These are phyloP conservation scores for Hirsutella minnesotensis DNA, from an alignment of 2,329 filamentous ascomycete species.

Conservation along the genomic window DNA sequence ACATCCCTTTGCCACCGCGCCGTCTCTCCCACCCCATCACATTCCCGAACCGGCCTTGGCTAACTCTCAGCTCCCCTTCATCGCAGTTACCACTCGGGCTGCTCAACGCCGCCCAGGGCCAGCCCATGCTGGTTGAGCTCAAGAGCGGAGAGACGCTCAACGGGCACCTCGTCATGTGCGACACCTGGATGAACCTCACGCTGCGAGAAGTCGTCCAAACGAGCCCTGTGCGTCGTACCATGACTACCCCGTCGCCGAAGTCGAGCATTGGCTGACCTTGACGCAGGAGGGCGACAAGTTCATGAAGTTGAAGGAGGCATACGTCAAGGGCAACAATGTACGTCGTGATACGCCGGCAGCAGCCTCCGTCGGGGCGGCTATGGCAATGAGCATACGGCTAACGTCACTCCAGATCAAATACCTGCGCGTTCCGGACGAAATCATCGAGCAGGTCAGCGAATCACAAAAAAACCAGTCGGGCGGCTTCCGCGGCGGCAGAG, in stretches of 20 bases:
- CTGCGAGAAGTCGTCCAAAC: slow-evolving; percentile 96
- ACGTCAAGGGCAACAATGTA: slow-evolving; percentile 96
- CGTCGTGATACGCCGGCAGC: too few relatives aligned
- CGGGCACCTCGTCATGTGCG: slow-evolving; percentile 89
- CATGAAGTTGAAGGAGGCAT: slow-evolving; percentile 81
- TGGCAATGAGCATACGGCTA: not conserved
- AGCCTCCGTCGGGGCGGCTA: not conserved
- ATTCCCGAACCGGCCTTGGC: slow-evolving; percentile 4
- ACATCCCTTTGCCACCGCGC: too few relatives aligned
- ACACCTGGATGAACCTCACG: slow-evolving; percentile 99
- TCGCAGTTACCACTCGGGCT: slow-evolving; percentile 62
- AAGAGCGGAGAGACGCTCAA: slow-evolving; percentile 97
- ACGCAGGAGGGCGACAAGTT: slow-evolving; percentile 81
- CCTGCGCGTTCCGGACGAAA: slow-evolving; percentile 88
- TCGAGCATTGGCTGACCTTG: not conserved
- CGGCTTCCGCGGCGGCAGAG: slow-evolving; percentile 53
- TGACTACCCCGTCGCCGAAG: not conserved
- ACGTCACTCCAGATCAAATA: slow-evolving; percentile 76
- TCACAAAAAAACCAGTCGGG: slow-evolving; percentile 64
- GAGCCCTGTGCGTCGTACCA: slow-evolving; percentile 48
- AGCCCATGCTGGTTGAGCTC: slow-evolving; percentile 94
- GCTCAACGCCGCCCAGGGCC: slow-evolving; percentile 89
- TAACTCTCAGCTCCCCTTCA: slow-evolving; percentile 8
- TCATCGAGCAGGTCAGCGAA: slow-evolving; percentile 88
- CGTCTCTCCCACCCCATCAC: too few relatives aligned